A percentile compares a stretch with the other conserved stretches of the same genome.
Conservation (phyloP, 192 early-diverging fungal genomes). For the Endogone sp. region DNA sequence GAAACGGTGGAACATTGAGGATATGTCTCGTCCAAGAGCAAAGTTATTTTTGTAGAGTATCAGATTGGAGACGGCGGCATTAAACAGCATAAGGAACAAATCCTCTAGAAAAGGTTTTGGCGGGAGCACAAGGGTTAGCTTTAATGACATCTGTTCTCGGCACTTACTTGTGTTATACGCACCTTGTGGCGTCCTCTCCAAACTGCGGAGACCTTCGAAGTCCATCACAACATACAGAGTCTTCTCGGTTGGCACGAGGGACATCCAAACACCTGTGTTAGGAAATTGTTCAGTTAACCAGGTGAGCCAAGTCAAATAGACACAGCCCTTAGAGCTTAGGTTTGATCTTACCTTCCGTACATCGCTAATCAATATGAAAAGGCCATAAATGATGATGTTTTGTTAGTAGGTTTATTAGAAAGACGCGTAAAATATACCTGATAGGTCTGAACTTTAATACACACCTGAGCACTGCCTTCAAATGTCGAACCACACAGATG, state of each 20-base stretch:
- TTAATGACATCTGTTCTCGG: not conserved
- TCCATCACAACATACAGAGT: constrained; percentile 23
- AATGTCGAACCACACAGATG: constrained; percentile 5
- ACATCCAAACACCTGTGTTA: not conserved
- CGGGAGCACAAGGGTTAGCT: too few relatives aligned
- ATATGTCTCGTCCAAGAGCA: constrained; percentile 16
- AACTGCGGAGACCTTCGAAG: constrained; percentile 19
- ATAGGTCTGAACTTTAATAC: not conserved
- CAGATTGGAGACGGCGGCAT: constrained; percentile 7
- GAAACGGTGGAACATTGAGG: constrained; percentile 22
- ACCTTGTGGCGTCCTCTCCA: constrained; percentile 20
- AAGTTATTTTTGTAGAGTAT: constrained; percentile 21
- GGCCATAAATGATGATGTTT: not conserved
- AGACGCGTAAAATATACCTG: not conserved
- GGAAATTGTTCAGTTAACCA: not conserved
- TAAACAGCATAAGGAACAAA: not conserved
- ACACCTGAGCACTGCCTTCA: constrained; percentile 19
- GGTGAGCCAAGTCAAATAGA: not conserved
- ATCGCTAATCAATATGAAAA: constrained; percentile 10
- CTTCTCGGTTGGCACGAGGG: not conserved
- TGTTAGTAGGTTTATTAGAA: not conserved
- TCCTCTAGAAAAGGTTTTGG: not conserved
- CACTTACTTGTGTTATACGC: not conserved
- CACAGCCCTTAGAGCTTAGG: not conserved
- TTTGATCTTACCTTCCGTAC: constrained; percentile 9